Base-by-base conservation (phyloP, 352 stramenopile genomes). In the Phytophthora megakarya region DNA sequence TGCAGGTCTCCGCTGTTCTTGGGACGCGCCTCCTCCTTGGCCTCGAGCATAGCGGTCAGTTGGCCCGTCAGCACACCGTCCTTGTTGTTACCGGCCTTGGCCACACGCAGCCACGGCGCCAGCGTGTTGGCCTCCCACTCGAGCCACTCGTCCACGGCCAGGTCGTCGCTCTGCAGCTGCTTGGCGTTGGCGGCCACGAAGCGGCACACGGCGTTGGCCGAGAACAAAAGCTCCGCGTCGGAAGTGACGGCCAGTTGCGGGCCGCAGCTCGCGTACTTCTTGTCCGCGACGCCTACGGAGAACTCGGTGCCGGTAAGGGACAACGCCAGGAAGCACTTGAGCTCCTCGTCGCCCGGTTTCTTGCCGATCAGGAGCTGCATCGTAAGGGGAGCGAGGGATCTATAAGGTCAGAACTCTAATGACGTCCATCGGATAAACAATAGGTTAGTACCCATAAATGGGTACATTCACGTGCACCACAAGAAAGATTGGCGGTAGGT, bases 271-370 rank as follows among this genome's bases (percentile, higher is more conserved):
- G 70, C 67, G 61, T 86, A 84, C 66, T 82, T 88, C 42, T 79
- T 76, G 68, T 89, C 77, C 10, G 74, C 77, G 19, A 56, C n/a
- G 19, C 72, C 82, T 15, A 91, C 73, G 10, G 75, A 55, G 65
- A 86, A 93, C 15, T 57, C 44, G 15, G 76, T 68, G 47, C 60
- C 60, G 3, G 80, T 88, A 44, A 76, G 50, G 7, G 79, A 77
- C 43, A 93, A 59, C 38, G 79, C 69, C 53, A 91, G 61, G 67
- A 93, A 89, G 66, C 86, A 95, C 71, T 95, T 95, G 75, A 92
- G 81, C 73, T 92, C 86, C 61, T 90, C 84, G 56, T 76, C 57
- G 63, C 80, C 73, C 12, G 75, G 75, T 56, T 74, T 72, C 50
- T 85, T 76, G 70, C 73, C 78, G 65, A 90, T 81, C 62, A 88